phyloP scores from a whole-genome alignment of 345 rosid species.

The Hibiscus mutabilis region DNA sequence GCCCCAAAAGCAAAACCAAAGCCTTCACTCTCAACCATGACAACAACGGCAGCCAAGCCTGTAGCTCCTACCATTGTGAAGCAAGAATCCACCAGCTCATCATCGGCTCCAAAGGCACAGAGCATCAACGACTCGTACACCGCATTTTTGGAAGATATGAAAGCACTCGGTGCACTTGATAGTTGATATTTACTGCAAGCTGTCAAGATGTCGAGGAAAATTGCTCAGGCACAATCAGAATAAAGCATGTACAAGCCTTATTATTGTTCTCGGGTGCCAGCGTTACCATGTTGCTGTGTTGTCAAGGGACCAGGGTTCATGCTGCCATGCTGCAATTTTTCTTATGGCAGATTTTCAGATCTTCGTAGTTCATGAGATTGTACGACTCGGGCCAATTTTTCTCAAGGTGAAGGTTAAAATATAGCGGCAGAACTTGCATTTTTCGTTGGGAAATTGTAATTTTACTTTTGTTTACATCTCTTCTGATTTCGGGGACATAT shows the following conservation, averaged over 20 bases:
- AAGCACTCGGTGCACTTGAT: conserved; percentile 96
- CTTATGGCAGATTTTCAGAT: neutral
- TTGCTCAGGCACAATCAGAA: neutral
- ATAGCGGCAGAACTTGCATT: neutral
- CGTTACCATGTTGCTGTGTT: neutral
- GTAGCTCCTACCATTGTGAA: conserved; percentile 35
- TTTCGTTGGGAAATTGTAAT: neutral
- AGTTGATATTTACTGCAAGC: conserved; percentile 27
- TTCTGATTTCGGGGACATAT: neutral
- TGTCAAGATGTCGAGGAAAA: neutral
- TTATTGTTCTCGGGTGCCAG: neutral
- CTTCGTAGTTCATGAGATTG: neutral
- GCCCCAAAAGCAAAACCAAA: conserved; percentile 66
- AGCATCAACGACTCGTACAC: conserved; percentile 84
- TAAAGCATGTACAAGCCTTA: neutral
- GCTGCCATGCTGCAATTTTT: neutral
- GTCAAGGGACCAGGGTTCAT: neutral
- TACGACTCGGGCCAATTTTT: neutral
- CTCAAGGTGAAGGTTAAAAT: neutral
- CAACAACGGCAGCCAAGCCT: conserved; percentile 25
- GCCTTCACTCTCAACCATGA: conserved; percentile 25
- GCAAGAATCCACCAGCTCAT: conserved; percentile 35
- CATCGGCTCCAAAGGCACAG: conserved; percentile 49
- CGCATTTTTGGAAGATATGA: conserved; percentile 96
- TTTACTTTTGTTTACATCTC: neutral